Evolutionary conservation across 176 grass and related monocot genomes (phyloP).

Genomic region (Neostapfia colusana): DNA sequence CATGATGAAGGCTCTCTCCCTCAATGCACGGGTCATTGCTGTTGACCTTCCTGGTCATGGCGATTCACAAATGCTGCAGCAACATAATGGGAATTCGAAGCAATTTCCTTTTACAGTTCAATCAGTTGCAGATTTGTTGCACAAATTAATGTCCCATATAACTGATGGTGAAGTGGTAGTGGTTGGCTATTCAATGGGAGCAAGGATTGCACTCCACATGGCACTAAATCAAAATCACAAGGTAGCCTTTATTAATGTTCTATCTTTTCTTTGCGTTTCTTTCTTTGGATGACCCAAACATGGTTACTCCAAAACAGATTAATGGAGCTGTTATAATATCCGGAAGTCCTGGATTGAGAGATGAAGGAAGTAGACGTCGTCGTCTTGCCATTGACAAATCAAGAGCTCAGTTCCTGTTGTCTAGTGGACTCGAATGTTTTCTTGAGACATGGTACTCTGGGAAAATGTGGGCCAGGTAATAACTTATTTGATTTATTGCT

Average conservation of each 20-base stretch:
- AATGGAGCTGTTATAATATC: conserved; percentile 85
- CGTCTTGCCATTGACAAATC: conserved; percentile 69
- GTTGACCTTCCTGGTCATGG: conserved; percentile 93
- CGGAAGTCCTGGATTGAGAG: conserved; percentile 79
- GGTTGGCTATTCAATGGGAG: conserved; percentile 95
- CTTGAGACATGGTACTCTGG: conserved; percentile 78
- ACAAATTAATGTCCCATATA: conserved; percentile 64
- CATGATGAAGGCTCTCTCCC: conserved; percentile 74
- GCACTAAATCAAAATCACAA: conserved; percentile 66
- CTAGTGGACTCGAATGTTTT: conserved; percentile 69
- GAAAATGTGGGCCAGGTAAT: conserved; percentile 80
- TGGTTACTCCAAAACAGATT: conserved; percentile 50
- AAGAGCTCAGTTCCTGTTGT: conserved; percentile 69
- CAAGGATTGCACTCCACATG: conserved; percentile 92
- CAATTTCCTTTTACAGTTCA: conserved; percentile 52
- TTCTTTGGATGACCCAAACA: conserved; percentile 34
- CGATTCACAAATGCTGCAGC: conserved; percentile 50
- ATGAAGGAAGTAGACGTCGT: conserved; percentile 56
- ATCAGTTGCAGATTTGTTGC: conserved; percentile 60
- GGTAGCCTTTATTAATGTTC: conserved; percentile 47
- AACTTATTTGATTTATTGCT: conserved; percentile 14
- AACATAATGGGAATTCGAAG: conserved; percentile 41
- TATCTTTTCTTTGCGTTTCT: conserved; percentile 13
- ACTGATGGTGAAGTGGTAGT: conserved; percentile 63
- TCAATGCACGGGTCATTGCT: conserved; percentile 54